phyloP scores from a whole-genome alignment of 805 yeast genomes.

The Jamesozyma jinghongensis region DNA sequence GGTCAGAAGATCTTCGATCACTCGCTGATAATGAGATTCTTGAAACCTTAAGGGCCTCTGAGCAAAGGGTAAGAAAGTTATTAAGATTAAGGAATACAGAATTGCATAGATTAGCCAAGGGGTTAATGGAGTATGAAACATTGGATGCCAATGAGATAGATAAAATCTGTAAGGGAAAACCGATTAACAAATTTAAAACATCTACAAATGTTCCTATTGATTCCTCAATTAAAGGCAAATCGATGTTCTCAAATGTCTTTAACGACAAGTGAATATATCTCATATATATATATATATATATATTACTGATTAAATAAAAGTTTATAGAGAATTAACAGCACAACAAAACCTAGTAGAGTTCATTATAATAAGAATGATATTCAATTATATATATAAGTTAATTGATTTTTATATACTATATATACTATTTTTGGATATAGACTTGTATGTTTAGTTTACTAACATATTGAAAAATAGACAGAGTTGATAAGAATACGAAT shows the following conservation, averaged over 20 bases:
- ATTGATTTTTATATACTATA: too few relatives aligned
- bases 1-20: conserved; percentile 85
- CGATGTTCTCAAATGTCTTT: neutral
- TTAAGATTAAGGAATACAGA: conserved; percentile 56
- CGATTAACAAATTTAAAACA: conserved; percentile 56
- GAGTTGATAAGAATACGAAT: neutral
- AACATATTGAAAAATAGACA: too few relatives aligned
- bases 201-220: conserved; percentile 41
- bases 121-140: conserved; percentile 90
- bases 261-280: neutral
- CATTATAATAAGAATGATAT: too few relatives aligned
- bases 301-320: neutral
- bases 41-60: conserved; percentile 61
- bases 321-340: too few relatives aligned
- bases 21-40: conserved; percentile 91
- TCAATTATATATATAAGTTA: too few relatives aligned
- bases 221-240: neutral
- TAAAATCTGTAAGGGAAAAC: conserved; percentile 72
- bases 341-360: too few relatives aligned
- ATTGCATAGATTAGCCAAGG: conserved; percentile 82
- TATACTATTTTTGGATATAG: too few relatives aligned
- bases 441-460: too few relatives aligned
- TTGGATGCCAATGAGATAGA: conserved; percentile 86
- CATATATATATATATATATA: neutral
- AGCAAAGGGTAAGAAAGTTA: conserved; percentile 65